Base-by-base conservation (phyloP, 768 basidiomycete species). In the Rhizopogon vinicolor region DNA sequence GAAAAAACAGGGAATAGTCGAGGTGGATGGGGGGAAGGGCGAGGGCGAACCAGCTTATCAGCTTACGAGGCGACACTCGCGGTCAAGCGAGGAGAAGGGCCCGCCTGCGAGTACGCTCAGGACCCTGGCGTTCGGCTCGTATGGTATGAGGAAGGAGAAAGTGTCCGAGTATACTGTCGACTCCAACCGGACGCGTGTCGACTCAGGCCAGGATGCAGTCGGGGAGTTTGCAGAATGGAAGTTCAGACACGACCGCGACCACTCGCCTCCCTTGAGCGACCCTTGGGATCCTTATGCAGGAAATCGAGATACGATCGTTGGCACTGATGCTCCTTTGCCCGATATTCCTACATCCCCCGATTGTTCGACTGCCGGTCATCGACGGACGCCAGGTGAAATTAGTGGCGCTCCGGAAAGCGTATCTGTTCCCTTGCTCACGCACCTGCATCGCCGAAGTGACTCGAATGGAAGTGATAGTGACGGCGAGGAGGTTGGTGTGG, bases 101-200 rank as follows among this genome's bases (percentile, higher is more conserved):
- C 61, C 72, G 35, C 64, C 63, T 19, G 75, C 75, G 51, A 77
- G 80, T 54, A 70, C 72, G 51, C 65, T 79, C 52, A 65, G 75
- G 28, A 61, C 67, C 44, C 63, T 72, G 59, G 65, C 76, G 55
- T 78, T 69, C 65, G 67, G 71, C 31, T 65, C 72, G 50, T 76
- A 78, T 54, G 64, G 70, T 62, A 63, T 67, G 45, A 73, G 74
- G 61, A 65, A 72, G 43, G 64, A 70, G 43, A 57, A 65, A n/a
- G 55, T 61, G 41, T 67, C 65, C 41, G 65, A 70, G 41, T 72
- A 73, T 55, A 70, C 70, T 18, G 66, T 65, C 51, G 69, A 67
- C 63, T 74, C 66, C 41, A 56, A 55, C 35, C 60, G 58, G 52
- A 74, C 70, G 33, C 58, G 58, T 39, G 67, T 66, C 29, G 65